Conservation (phyloP, 73 alveolate species). For the Blepharisma stoltei region DNA sequence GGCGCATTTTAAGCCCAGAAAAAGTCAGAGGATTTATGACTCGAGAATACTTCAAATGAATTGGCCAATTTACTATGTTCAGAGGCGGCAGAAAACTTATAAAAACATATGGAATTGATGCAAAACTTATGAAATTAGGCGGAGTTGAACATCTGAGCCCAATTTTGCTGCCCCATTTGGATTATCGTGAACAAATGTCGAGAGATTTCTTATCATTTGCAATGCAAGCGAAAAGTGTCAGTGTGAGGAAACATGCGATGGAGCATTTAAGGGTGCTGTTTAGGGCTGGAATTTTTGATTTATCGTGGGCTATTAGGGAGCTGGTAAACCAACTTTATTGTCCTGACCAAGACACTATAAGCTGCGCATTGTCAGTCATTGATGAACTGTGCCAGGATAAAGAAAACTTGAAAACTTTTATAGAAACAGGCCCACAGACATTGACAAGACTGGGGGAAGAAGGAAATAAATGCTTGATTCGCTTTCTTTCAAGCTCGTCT, state of each 20-base stretch:
- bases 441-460: not conserved
- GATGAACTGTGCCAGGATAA: conserved; percentile 24
- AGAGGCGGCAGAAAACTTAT: not conserved
- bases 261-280: not conserved
- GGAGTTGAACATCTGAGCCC: conserved; percentile 24
- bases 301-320: conserved; percentile 24
- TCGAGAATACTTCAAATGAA: conserved; percentile 27
- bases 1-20: conserved; percentile 26
- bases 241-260: not conserved
- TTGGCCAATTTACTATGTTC: not conserved
- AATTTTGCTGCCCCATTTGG: not conserved
- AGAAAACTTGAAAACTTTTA: conserved; percentile 1
- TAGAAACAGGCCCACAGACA: conserved; percentile 24
- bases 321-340: not conserved
- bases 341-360: not conserved
- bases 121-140: conserved; percentile 1
- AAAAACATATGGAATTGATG: conserved; percentile 12
- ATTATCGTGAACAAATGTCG: not conserved
- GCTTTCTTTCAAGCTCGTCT: conserved; percentile 8
- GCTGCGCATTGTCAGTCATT: not conserved
- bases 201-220: not conserved
- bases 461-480: not conserved
- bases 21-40: conserved; percentile 19
- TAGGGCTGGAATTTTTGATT: conserved; percentile 19
- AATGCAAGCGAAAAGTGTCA: conserved; percentile 23